phyloP scores from a whole-genome alignment of 2,329 filamentous ascomycete genomes.

The Hymenoscyphus fraxineus region DNA sequence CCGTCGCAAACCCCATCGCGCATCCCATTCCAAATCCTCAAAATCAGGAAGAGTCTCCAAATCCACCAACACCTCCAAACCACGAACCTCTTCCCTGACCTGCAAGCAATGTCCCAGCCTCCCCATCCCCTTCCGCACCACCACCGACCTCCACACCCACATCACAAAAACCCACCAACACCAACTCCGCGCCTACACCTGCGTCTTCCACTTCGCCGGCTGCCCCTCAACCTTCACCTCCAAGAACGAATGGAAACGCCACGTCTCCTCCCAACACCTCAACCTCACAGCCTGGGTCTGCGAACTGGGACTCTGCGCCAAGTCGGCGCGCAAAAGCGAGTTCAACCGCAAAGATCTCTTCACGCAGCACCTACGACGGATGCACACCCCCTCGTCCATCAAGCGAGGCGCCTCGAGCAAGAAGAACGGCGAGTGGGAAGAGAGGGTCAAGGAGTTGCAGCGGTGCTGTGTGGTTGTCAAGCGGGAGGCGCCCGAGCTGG shows the following conservation, averaged over 20 bases:
- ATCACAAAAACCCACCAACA: conserved; percentile 43
- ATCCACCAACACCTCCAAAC: background rate
- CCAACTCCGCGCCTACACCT: conserved; percentile 63
- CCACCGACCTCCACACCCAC: conserved; percentile 45
- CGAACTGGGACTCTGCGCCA: conserved; percentile 35
- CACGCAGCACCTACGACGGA: conserved; percentile 80
- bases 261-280: conserved; percentile 77
- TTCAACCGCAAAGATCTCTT: conserved; percentile 94
- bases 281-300: conserved; percentile 73
- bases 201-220: conserved; percentile 74
- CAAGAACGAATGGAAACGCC: conserved; percentile 96
- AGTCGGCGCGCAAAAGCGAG: conserved; percentile 27
- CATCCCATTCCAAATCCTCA: conserved; percentile 9
- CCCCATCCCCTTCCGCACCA: conserved; percentile 43
- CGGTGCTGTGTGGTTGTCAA: conserved; percentile 56
- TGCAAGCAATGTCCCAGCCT: conserved; percentile 28
- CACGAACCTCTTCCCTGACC: background rate
- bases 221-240: conserved; percentile 69
- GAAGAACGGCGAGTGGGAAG: conserved; percentile 44
- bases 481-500: conserved; percentile 57
- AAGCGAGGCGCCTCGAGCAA: conserved; percentile 33
- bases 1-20: background rate
- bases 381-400: conserved; percentile 61
- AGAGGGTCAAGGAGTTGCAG: conserved; percentile 54
- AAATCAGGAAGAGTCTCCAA: conserved; percentile 20